Conservation (phyloP, 306 rosid species). For the Vigna hirtella region DNA sequence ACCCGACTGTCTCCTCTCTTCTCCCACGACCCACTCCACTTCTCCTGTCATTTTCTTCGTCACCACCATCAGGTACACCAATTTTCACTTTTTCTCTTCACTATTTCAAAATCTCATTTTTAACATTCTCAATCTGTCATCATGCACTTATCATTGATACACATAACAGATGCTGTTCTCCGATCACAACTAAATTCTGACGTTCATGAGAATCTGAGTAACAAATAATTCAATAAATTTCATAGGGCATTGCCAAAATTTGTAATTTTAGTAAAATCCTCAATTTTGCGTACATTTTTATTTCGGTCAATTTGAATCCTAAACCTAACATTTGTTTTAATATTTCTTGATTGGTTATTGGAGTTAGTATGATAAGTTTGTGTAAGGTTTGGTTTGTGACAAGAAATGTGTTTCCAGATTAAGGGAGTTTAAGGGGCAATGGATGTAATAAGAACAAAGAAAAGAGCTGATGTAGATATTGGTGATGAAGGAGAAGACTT, state of each 20-base stretch:
- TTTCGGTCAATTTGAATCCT: too few species aligned
- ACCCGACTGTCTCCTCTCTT: background rate
- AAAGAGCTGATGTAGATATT: constrained; percentile 62
- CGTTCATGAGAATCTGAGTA: too few species aligned
- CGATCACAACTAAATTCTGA: too few species aligned
- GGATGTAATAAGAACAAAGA: constrained; percentile 66
- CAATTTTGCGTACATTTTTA: too few species aligned
- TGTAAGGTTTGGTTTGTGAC: constrained; percentile 12
- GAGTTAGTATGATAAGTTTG: background rate
- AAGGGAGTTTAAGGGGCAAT: constrained; percentile 44
- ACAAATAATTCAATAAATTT: too few species aligned
- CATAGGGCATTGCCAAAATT: background rate
- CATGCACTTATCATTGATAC: background rate
- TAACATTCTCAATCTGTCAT: background rate
- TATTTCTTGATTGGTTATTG: background rate
- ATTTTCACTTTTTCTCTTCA: background rate
- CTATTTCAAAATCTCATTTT: background rate
- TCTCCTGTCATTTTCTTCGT: background rate
- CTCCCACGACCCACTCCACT: background rate
- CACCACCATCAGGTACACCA: constrained; percentile 1
- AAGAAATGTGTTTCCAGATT: constrained; percentile 37
- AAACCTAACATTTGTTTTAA: background rate
- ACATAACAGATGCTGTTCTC: too few species aligned
- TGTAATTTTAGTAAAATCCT: too few species aligned
- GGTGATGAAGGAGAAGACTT: constrained; percentile 87